These are phyloP conservation scores for Aspergillus hiratsukae DNA, from an alignment of 2,329 filamentous ascomycete genomes.

Conservation along the genomic window DNA sequence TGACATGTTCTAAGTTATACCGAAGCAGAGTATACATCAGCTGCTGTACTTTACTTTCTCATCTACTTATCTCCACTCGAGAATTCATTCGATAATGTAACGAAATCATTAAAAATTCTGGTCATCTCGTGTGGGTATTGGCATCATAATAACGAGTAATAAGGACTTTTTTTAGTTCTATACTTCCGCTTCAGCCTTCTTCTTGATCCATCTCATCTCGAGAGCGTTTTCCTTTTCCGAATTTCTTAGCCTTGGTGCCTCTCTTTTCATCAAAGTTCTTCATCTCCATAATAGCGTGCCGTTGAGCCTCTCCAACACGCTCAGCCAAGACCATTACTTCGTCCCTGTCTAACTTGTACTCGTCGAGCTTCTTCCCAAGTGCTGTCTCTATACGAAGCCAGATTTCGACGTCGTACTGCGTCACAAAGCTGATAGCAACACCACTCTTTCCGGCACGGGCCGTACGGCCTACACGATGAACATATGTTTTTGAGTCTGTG, in stretches of 20 bases:
- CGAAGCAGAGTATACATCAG: neutral
- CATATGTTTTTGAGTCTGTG: slow-evolving; percentile 81
- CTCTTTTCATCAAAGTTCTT: slow-evolving; percentile 71
- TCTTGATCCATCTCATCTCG: slow-evolving; percentile 70
- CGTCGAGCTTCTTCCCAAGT: slow-evolving; percentile 68
- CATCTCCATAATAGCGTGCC: slow-evolving; percentile 74
- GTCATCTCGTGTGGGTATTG: neutral
- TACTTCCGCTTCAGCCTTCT: slow-evolving; percentile 52
- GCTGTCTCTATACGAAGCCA: slow-evolving; percentile 78
- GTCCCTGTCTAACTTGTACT: slow-evolving; percentile 68
- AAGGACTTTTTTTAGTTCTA: neutral
- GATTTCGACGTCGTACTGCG: slow-evolving; percentile 82
- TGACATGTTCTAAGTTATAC: slow-evolving; percentile 4
- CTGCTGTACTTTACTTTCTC: neutral
- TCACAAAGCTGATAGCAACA: slow-evolving; percentile 73
- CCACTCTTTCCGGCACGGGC: slow-evolving; percentile 82
- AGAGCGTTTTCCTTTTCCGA: slow-evolving; percentile 53
- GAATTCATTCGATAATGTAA: neutral
- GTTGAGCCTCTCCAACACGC: slow-evolving; percentile 77
- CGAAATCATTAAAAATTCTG: neutral
- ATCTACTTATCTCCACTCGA: neutral
- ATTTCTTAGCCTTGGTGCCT: slow-evolving; percentile 45
- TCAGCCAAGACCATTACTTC: slow-evolving; percentile 79
- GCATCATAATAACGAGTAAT: neutral
- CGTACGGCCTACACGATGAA: slow-evolving; percentile 83